A percentile compares a stretch with the other conserved stretches of the same genome.
phyloP scores from a whole-genome alignment of 139 green algal genomes.

The Pseudopediastrum boryanum region DNA sequence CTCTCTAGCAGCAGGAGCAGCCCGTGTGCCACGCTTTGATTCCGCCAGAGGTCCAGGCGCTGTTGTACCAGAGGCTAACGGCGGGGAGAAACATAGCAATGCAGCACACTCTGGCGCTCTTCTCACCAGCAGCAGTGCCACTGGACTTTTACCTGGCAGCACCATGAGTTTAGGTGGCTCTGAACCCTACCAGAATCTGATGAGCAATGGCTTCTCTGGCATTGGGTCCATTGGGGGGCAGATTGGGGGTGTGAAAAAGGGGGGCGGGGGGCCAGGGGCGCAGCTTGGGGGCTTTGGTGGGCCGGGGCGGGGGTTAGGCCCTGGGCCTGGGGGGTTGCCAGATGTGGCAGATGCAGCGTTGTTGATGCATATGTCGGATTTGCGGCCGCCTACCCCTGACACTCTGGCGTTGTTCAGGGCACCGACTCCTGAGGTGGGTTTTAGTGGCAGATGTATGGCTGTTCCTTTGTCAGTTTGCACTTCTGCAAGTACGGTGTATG shows the following conservation, averaged over 20 bases:
- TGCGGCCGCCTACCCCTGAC: slow-evolving; percentile 15
- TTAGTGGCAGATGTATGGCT: neutral
- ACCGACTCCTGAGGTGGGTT: slow-evolving; percentile 25
- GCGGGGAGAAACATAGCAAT: too few relatives aligned
- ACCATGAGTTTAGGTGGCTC: neutral
- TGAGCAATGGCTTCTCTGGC: slow-evolving; percentile 1
- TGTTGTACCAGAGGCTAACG: too few relatives aligned
- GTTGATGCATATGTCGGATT: too few relatives aligned
- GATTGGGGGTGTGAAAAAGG: neutral
- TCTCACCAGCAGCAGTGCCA: too few relatives aligned
- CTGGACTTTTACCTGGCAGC: too few relatives aligned
- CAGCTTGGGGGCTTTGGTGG: neutral
- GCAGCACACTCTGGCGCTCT: too few relatives aligned
- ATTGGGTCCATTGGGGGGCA: neutral
- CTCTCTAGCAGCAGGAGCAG: too few relatives aligned
- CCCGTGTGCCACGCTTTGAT: too few relatives aligned
- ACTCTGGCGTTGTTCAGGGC: slow-evolving; percentile 28
- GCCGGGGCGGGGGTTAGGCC: neutral
- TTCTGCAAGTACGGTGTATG: neutral
- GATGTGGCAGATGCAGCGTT: slow-evolving; percentile 21
- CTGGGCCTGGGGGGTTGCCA: neutral
- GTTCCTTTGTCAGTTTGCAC: too few relatives aligned
- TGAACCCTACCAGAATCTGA: neutral
- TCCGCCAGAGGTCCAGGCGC: too few relatives aligned
- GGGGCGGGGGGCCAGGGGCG: neutral